Evolutionary conservation across 495 filamentous ascomycete genomes (phyloP).

Genomic region (Beverwykella pulmonaria): DNA sequence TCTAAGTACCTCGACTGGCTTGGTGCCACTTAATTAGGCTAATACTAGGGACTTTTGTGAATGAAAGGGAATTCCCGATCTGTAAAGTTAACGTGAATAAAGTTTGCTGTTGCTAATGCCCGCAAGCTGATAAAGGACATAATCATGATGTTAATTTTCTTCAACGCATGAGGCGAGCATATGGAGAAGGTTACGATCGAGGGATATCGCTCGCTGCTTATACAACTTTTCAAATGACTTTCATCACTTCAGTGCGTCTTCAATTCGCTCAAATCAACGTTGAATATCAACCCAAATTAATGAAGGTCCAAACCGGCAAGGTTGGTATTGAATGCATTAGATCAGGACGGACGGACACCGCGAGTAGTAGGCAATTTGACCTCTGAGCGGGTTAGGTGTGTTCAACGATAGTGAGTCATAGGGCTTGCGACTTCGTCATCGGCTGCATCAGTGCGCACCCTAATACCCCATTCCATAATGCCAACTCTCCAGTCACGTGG

Average conservation of each 20-base stretch:
- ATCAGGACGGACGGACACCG: too few species aligned
- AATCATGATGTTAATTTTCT: conserved; percentile 46
- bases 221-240: conserved; percentile 26
- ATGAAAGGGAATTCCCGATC: conserved; percentile 40
- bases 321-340: too few species aligned
- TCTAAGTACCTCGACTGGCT: conserved; percentile 24
- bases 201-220: conserved; percentile 23
- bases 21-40: not conserved
- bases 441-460: too few species aligned
- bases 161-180: conserved; percentile 45
- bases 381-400: too few species aligned
- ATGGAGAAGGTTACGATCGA: conserved; percentile 31
- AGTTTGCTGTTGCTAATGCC: conserved; percentile 10
- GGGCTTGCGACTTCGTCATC: too few species aligned
- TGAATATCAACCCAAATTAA: conserved; percentile 9
- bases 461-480: too few species aligned
- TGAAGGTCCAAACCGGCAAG: too few species aligned
- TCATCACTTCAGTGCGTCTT: conserved; percentile 9
- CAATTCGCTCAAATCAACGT: conserved; percentile 9
- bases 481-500: too few species aligned
- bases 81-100: conserved; percentile 40
- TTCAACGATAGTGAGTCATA: too few species aligned
- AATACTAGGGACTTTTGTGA: conserved; percentile 35
- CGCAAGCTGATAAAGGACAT: conserved; percentile 18
- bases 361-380: too few species aligned